Percentiles rank a stretch among this genome's conserved stretches.
These are phyloP conservation scores for Pyronema domesticum DNA, from an alignment of 495 filamentous ascomycete species.

Conservation along the genomic window DNA sequence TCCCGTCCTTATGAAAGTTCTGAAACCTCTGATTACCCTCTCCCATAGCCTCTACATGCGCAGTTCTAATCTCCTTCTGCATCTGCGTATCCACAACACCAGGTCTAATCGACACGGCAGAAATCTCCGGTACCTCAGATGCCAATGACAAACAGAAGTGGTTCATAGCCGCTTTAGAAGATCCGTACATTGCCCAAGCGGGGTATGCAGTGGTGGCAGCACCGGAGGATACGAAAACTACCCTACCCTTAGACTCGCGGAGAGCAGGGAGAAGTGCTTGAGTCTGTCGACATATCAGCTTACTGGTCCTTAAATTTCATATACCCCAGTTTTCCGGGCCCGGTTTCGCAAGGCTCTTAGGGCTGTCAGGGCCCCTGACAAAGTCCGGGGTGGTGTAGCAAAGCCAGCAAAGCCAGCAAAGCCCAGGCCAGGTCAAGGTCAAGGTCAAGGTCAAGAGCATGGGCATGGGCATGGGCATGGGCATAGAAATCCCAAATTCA, in stretches of 20 bases:
- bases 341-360: no score
- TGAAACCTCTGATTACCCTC: constrained; percentile 50
- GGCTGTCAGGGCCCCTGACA: no score
- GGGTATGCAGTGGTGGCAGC: constrained; percentile 49
- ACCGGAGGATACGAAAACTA: constrained; percentile 61
- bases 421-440: no score
- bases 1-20: constrained; percentile 44
- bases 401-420: constrained; percentile 9
- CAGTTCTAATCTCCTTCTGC: constrained; percentile 53
- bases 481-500: no score
- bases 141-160: constrained; percentile 56
- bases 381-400: no score
- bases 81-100: constrained; percentile 36
- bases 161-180: constrained; percentile 78
- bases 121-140: constrained; percentile 63
- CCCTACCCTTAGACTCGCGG: constrained; percentile 46
- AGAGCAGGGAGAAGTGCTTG: constrained; percentile 58
- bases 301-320: no score
- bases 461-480: not conserved
- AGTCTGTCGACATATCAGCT: constrained; percentile 30
- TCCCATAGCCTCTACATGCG: constrained; percentile 46
- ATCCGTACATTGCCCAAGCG: constrained; percentile 61
- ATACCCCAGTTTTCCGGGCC: no score
- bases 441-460: no score
- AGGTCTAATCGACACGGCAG: constrained; percentile 52